These are phyloP conservation scores for Suhomyces anneliseae DNA, from an alignment of 1,139 yeast species.

Conservation along the genomic window DNA sequence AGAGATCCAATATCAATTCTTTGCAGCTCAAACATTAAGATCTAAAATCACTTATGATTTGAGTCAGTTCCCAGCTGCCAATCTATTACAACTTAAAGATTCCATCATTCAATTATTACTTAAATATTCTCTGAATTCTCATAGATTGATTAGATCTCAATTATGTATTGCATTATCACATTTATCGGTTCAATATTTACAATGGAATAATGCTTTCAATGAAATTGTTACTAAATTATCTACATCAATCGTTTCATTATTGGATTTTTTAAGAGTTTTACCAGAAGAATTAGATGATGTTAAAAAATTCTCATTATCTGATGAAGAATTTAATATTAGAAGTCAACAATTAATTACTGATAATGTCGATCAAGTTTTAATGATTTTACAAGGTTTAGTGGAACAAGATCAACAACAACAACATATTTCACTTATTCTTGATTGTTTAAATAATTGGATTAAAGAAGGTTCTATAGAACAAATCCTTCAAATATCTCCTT, in stretches of 20 bases:
- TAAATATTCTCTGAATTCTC: conserved; percentile 35
- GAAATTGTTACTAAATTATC: conserved; percentile 64
- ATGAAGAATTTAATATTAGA: conserved; percentile 72
- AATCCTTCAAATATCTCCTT: conserved; percentile 58
- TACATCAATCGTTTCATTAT: conserved; percentile 41
- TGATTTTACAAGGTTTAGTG: conserved; percentile 54
- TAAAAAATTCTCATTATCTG: conserved; percentile 75
- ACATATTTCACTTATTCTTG: conserved; percentile 47
- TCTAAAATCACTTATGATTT: conserved; percentile 84
- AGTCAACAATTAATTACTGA: conserved; percentile 60
- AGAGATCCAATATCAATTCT: conserved; percentile 57
- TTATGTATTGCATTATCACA: conserved; percentile 79
- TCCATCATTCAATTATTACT: conserved; percentile 59
- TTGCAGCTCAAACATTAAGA: conserved; percentile 88
- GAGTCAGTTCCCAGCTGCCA: conserved; percentile 63
- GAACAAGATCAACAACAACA: conserved; percentile 20
- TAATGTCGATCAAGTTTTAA: conserved; percentile 69
- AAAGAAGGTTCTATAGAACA: conserved; percentile 75
- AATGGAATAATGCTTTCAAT: conserved; percentile 70
- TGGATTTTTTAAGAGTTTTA: conserved; percentile 80
- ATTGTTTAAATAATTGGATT: conserved; percentile 87
- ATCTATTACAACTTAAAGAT: conserved; percentile 56
- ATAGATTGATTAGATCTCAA: conserved; percentile 71
- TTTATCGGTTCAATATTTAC: conserved; percentile 70
- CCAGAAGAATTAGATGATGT: conserved; percentile 90